Conservation (phyloP, 495 filamentous ascomycete genomes). For the Daldinia childiae region DNA sequence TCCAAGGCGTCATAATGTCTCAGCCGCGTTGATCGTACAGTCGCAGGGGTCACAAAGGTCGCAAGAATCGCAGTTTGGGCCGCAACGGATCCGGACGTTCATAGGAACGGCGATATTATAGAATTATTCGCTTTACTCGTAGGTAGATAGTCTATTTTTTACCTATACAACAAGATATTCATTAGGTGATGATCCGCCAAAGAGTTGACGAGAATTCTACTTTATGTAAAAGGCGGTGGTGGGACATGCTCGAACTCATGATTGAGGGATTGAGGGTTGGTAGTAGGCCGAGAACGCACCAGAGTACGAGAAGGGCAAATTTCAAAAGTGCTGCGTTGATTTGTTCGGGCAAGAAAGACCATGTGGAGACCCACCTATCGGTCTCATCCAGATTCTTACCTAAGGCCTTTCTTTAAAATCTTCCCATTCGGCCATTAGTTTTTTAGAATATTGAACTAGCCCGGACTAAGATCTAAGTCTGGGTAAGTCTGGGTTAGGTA, state of each 20-base stretch:
- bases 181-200: conserved; percentile 27
- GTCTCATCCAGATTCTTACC: conserved; percentile 31
- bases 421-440: neutral
- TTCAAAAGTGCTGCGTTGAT: conserved; percentile 25
- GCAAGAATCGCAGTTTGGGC: conserved; percentile 28
- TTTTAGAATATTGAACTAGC: neutral
- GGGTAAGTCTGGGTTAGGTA: neutral
- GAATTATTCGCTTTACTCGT: conserved; percentile 6
- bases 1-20: conserved; percentile 44
- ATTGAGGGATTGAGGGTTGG: conserved; percentile 25
- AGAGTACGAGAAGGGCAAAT: conserved; percentile 24
- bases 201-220: conserved; percentile 24
- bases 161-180: conserved; percentile 17
- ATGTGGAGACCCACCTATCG: conserved; percentile 24
- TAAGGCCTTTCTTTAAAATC: conserved; percentile 13
- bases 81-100: conserved; percentile 28
- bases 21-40: conserved; percentile 12
- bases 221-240: conserved; percentile 32
- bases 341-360: conserved; percentile 24
- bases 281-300: conserved; percentile 35
- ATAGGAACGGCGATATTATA: conserved; percentile 28
- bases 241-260: conserved; percentile 36
- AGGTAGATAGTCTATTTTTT: conserved; percentile 4
- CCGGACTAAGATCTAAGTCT: neutral
- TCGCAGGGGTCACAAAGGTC: conserved; percentile 21